These are phyloP conservation scores for Solanum etuberosum DNA, from an alignment of 257 asterid species.

Conservation along the genomic window DNA sequence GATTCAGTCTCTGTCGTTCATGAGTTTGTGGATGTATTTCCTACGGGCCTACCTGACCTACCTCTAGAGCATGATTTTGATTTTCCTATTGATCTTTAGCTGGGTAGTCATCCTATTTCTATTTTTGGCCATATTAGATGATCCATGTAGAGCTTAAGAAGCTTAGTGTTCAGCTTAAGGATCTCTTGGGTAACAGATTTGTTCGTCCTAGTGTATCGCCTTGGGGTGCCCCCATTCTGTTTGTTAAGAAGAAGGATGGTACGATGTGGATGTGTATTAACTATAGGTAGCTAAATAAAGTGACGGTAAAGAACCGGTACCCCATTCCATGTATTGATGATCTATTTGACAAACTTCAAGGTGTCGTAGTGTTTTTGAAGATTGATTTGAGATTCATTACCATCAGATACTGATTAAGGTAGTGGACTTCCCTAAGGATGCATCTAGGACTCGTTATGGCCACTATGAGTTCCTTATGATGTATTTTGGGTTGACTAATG, in stretches of 20 bases:
- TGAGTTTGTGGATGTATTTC: not conserved
- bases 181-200: not conserved
- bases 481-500: not conserved
- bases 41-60: not conserved
- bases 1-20: not conserved
- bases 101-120: not conserved
- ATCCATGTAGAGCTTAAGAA: not conserved
- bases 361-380: not conserved
- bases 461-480: no score
- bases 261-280: no score
- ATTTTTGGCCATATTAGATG: not conserved
- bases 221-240: not conserved
- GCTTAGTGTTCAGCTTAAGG: no score
- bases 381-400: not conserved
- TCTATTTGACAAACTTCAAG: not conserved
- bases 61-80: not conserved
- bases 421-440: not conserved
- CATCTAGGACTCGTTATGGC: not conserved
- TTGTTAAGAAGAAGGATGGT: not conserved
- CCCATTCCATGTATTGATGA: not conserved
- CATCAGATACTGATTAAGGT: not conserved
- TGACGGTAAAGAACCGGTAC: not conserved
- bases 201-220: not conserved
- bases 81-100: not conserved
- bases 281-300: not conserved